Evolutionary conservation across 2,329 filamentous ascomycete species (phyloP), one percentile per base, ranked within the genome.

Genomic region (Endothia cerciana): DNA sequence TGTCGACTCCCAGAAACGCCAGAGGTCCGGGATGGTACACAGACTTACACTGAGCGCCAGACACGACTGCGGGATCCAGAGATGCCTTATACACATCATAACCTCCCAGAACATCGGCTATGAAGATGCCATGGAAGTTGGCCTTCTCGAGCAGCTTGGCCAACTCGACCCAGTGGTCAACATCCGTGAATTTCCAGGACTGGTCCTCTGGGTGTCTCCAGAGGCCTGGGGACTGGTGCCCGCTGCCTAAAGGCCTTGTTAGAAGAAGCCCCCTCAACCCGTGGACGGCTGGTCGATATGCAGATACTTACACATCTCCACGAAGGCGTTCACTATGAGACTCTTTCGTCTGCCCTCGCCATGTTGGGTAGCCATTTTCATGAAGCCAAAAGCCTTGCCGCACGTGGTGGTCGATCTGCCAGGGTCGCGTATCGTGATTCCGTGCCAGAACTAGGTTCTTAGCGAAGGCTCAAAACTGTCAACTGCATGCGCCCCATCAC

Each of bases 1-100:
- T 28, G 11, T 19, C 1, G 25, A 28, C 6, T 1, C 7, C 22
- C 19, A 7, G 30, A 15, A 5, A 15, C 19, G 11, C 8, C n/a
- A 38, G n/a, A 57, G 19, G 17, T 40, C 3, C 22, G 11, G 45
- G 10, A 25, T 13, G 10, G 3, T 22, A 51, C 13, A 51, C 2
- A 41, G 11, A 63, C 61, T 30, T 45, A 63, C 87, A 91, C 74
- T 91, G 89, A 0, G 88, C 87, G 1, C 87, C 89, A 0, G 87
- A 85, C 0, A 81, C 74, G 59, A 90, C 83, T 0, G 87, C 86
- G 0, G 88, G 84, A 3, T 84, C 82, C 4, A 79, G 76, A 0
- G 85, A 85, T 0, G 87, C 84, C 66, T 87, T 86, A 76, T 90
- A 91, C 4, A 91, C 87, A 77, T 92, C 89, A 72, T 91, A 91